Evolutionary conservation across 23 red algal species (phyloP), one percentile per base, ranked within the genome.

Genomic region (Gracilaria vermiculophylla): DNA sequence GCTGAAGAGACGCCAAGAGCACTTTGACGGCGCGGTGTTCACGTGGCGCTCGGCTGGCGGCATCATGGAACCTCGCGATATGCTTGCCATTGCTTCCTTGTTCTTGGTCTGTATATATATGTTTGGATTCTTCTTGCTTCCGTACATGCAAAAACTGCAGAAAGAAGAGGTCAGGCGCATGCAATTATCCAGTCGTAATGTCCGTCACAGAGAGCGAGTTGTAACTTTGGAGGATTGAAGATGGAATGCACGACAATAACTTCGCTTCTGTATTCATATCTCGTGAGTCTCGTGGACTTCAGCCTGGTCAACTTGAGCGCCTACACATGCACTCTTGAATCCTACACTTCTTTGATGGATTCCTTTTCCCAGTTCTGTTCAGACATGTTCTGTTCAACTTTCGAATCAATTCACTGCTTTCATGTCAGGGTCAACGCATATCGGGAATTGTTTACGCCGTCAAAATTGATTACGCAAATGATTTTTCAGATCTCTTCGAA

Each of bases 81-180:
- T 99, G 93, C 70, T 94, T 62, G 97, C 97, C 36, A 81, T 95
- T 61, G 97, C 48, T 5, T 64, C 82, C 2, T 85, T 99, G 28
- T 95, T 99, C 54, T 64, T 91, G 34, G 97, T 95, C 24, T 83
- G 94, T 53, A 94, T 90, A 61, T 99, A 95, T 42, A 80, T 99
- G 81, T 92, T 99, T 88, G 81, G 83, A 14, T 94, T 99, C 81
- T 99, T 99, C 53, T 81, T 94, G 57, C 75, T 99, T 36, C 97
- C 93, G 28, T 98, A 91, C 77, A 86, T 98, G 70, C 52, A 69
- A 60, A 73, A 82, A 53, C 50, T 87, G 73, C 92, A 94, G 55
- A 56, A 40, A 53, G 70, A 89, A 32, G 75, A 94, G 48, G 58
- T 70, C 27, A 57, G 77, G 23, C 51, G 77, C 42, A 73, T 83